Conservation (phyloP, 73 alveolate species). For the Blepharisma japonicum region DNA sequence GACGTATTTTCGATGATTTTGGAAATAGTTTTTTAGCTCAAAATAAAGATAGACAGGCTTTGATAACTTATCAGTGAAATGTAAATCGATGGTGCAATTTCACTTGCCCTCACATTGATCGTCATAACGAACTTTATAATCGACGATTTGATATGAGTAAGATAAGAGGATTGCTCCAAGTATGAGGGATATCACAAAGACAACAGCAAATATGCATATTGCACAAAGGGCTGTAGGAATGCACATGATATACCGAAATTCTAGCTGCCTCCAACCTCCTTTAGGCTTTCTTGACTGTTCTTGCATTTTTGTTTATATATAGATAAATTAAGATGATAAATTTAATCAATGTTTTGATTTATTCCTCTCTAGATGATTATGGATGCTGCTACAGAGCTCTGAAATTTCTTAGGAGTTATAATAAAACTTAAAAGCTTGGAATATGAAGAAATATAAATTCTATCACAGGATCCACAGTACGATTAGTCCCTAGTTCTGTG, state of each 20-base stretch:
- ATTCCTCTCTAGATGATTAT: too few relatives aligned
- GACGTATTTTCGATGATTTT: constrained; percentile 15
- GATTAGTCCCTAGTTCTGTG: too few relatives aligned
- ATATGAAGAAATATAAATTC: too few relatives aligned
- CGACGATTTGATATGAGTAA: neutral
- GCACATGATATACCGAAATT: neutral
- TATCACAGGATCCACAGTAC: too few relatives aligned
- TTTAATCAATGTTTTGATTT: too few relatives aligned
- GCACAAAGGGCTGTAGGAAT: neutral
- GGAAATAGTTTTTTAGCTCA: neutral
- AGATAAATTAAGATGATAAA: too few relatives aligned
- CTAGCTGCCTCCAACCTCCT: constrained; percentile 25
- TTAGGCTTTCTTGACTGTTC: neutral
- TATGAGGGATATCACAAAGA: neutral
- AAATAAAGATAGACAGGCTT: constrained; percentile 5
- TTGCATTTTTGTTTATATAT: too few relatives aligned
- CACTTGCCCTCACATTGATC: too few relatives aligned
- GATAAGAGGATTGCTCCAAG: neutral
- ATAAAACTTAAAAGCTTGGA: too few relatives aligned
- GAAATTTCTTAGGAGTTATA: too few relatives aligned
- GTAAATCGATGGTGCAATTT: too few relatives aligned
- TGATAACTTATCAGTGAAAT: neutral
- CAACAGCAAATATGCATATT: neutral
- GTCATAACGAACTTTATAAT: neutral
- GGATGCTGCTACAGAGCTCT: too few relatives aligned